Evolutionary conservation across 441 rosid species (phyloP), one percentile per base, ranked within the genome.

Genomic region (Francoa sonchifolia): DNA sequence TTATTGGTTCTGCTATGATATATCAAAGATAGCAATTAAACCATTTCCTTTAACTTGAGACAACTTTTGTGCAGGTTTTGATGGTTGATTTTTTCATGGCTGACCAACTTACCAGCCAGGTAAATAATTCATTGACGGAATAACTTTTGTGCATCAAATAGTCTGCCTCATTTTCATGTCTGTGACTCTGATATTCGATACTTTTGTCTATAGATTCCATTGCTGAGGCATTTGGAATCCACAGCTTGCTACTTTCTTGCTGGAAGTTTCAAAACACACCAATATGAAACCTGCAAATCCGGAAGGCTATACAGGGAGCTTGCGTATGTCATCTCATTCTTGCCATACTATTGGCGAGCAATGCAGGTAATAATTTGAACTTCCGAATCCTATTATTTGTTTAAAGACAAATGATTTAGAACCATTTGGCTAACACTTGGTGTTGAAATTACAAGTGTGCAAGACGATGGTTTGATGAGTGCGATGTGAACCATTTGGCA

Each of bases 81-180:
- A 67, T 90, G 93, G 96, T 76, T 3, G 98, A 90, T 44, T 82
- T 86, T 57, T 86, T 90, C 71, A 90, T 90, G 96, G 98, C 95
- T 6, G 96, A 86, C 67, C 98, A 90, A 51, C 90, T 90, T 17
- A 82, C 95, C 10, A 90, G 96, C 55, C 98, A 90, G 96, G 98
- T 90, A 60, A 62, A 5, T 13, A 6, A 33, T 26, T 26, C 8
- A 3, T 21, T 2, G n/a, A n/a, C n/a, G n/a, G n/a, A n/a, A n/a
- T n/a, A n/a, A n/a, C n/a, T n/a, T n/a, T n/a, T n/a, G n/a, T n/a
- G n/a, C n/a, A n/a, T n/a, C n/a, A n/a, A n/a, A n/a, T n/a, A n/a
- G n/a, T n/a, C n/a, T n/a, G n/a, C n/a, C n/a, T 21, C 25, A 21
- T 21, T 21, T 6, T 2, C 25, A 21, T 21, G 25, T 6, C 2